These are phyloP conservation scores for Xerocomus brunneocitrinus DNA, from an alignment of 768 basidiomycete species.

Conservation along the genomic window DNA sequence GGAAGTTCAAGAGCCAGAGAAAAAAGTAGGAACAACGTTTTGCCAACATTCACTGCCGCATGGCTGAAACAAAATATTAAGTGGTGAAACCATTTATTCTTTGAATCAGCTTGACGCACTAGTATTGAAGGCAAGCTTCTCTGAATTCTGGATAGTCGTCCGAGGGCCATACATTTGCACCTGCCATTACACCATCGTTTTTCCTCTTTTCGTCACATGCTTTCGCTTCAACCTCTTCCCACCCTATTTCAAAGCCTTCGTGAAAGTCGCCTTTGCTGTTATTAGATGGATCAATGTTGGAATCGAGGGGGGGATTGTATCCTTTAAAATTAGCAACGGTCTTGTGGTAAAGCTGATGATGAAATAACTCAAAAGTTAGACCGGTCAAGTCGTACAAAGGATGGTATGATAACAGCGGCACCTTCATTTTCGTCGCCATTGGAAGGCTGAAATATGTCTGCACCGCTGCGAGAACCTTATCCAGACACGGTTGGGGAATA, in stretches of 20 bases:
- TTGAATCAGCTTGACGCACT: conserved; percentile 42
- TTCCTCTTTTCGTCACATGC: conserved; percentile 23
- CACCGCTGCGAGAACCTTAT: conserved; percentile 41
- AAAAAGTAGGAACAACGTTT: conserved; percentile 61
- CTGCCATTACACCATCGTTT: conserved; percentile 57
- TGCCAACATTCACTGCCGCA: conserved; percentile 48
- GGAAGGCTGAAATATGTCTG: conserved; percentile 67
- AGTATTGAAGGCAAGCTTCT: conserved; percentile 55
- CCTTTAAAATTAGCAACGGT: conserved; percentile 72
- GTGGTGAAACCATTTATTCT: conserved; percentile 1
- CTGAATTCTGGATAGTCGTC: conserved; percentile 58
- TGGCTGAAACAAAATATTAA: conserved; percentile 40
- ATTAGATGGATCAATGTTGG: conserved; percentile 65
- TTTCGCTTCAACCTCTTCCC: conserved; percentile 45
- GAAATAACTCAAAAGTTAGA: not conserved
- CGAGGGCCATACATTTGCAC: conserved; percentile 75
- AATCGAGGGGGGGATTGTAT: conserved; percentile 63
- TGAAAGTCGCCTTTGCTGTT: conserved; percentile 78
- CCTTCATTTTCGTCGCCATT: conserved; percentile 61
- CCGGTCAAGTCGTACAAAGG: not conserved
- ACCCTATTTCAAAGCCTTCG: conserved; percentile 87
- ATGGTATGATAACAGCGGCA: conserved; percentile 19
- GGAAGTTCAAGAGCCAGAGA: conserved; percentile 61
- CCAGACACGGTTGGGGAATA: conserved; percentile 51
- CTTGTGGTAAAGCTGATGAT: conserved; percentile 57